Evolutionary conservation across 1,139 yeast genomes (phyloP), one percentile per base, ranked within the genome.

Genomic region (Magnusiomyces ingens): DNA sequence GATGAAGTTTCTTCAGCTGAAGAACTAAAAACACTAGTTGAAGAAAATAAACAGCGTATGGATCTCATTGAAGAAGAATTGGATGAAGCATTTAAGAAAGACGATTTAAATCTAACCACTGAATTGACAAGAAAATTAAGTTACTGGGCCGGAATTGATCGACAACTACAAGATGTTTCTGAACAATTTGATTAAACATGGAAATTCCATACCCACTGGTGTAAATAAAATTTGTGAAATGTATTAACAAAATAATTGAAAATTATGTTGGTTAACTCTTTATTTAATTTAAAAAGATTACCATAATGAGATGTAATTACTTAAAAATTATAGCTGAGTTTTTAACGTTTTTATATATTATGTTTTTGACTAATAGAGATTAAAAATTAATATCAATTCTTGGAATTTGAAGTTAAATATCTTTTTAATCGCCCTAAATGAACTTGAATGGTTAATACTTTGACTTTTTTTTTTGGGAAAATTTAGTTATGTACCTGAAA

Each of bases 141-240:
- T 65, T 93, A 90, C 66, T 91, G 96, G 95, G 78, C 77, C 49
- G 90, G 87, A 64, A 81, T 91, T 45, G 81, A 80, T 51, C 78
- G 77, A 49, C 91, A 88, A 3, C 78, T 90, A 48, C 80, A 79
- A 60, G 91, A 87, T 51, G 85, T 49, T 12, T 35, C 43, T 18
- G 54, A 52, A 19, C 37, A 44, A 17, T 48, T 19, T 36, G 52
- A 52, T 15, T 48, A 48, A 19, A 45, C 44, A n/a, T 26, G 22
- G 38, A 18, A 10, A 12, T 12, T 21, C 13, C 18, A 38, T 38
- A 37, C 19, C 32, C n/a, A 22, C 38, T 21, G 2, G 5, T 13
- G n/a, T 10, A 38, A 40, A 26, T 18, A 48, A 17, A n/a, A 40
- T 13, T 6, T 15, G 29, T 38, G 38, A 17, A 11, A 21, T 38